Conservation (phyloP, 2,329 filamentous ascomycete genomes). For the Apiospora pterosperma region DNA sequence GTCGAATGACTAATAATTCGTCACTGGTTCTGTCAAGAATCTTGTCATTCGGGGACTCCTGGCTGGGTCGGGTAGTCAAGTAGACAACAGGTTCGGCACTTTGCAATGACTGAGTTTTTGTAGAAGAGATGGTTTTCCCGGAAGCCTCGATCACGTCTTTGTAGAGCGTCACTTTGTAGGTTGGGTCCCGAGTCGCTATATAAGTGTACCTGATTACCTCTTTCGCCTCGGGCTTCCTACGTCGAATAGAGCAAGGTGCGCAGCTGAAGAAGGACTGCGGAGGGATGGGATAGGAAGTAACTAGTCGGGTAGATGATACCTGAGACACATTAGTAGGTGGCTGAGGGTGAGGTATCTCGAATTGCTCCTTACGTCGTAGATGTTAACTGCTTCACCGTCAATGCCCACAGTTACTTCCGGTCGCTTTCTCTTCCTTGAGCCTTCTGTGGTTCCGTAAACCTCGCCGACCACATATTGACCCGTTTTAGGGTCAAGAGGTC, state of each 20-base stretch:
- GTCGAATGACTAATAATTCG: slow-evolving; percentile 52
- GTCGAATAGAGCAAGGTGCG: slow-evolving; percentile 55
- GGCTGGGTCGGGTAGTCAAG: slow-evolving; percentile 33
- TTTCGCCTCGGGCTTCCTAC: slow-evolving; percentile 43
- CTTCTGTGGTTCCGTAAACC: slow-evolving; percentile 56
- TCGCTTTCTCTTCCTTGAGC: slow-evolving; percentile 59
- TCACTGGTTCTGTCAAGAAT: slow-evolving; percentile 13
- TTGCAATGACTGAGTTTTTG: slow-evolving; percentile 39
- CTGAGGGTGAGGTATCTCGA: background rate
- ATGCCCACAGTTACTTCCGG: slow-evolving; percentile 61
- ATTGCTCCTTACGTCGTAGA: slow-evolving; percentile 50
- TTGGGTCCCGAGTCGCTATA: slow-evolving; percentile 48
- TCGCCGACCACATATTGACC: slow-evolving; percentile 56
- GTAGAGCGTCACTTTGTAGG: slow-evolving; percentile 55
- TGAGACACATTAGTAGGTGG: slow-evolving; percentile 24
- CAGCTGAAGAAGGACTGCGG: slow-evolving; percentile 64
- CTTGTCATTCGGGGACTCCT: slow-evolving; percentile 21
- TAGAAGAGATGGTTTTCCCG: slow-evolving; percentile 50
- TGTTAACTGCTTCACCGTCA: slow-evolving; percentile 62
- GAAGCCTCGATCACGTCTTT: slow-evolving; percentile 51
- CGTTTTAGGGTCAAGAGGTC: slow-evolving; percentile 48
- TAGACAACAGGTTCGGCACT: slow-evolving; percentile 38
- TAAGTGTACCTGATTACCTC: slow-evolving; percentile 59
- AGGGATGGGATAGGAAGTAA: slow-evolving; percentile 65
- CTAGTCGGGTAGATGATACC: slow-evolving; percentile 58